Evolutionary conservation across 495 filamentous ascomycete genomes (phyloP), one percentile per base, ranked within the genome.

Genomic region (Tuber microsphaerosporum): DNA sequence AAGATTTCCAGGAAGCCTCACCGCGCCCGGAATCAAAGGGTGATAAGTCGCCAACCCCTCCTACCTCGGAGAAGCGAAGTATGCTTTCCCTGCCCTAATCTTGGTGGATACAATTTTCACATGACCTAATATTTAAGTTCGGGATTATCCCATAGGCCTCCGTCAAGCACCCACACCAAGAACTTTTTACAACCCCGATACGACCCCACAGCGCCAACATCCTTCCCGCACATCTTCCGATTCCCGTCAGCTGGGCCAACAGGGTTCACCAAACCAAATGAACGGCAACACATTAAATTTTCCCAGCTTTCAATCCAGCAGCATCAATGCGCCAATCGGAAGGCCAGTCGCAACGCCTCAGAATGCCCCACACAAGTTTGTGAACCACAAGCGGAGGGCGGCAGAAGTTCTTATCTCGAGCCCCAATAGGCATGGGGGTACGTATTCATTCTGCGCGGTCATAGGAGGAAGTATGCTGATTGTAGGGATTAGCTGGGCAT

Each of bases 161-260:
- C 87, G 92, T 71, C 92, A 93, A 81, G 90, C 90, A 34, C 92
- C 92, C 45, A 90, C 92, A 1, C 92, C 91, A 75, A 87, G 92
- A 76, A 88, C 92, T 9, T 88, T 93, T n/a, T 95, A 93, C 84
- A 91, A 93, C 80, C 92, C 92, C 5, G 92, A 94, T 76, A 84
- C 75, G 74, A 82, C 69, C 75, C 84, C 70, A 71, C 83, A 73
- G 71, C 78, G 69, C 82, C 85, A 71, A 78, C 83, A 82, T 26
- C 77, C 71, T 73, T 82, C 80, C 37, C 74, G 81, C 70, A 75
- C 75, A 31, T 69, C 81, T 3, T 71, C 78, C 19, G 70, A 68
- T 69, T 31, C 81, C 31, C 80, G 79, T 48, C 81, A 82, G n/a
- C 80, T 77, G 69, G 74, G 44, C 19, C 75, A 77, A 39, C 75